Conservation (phyloP, 2,329 filamentous ascomycete species). For the Penicillium concentricum region DNA sequence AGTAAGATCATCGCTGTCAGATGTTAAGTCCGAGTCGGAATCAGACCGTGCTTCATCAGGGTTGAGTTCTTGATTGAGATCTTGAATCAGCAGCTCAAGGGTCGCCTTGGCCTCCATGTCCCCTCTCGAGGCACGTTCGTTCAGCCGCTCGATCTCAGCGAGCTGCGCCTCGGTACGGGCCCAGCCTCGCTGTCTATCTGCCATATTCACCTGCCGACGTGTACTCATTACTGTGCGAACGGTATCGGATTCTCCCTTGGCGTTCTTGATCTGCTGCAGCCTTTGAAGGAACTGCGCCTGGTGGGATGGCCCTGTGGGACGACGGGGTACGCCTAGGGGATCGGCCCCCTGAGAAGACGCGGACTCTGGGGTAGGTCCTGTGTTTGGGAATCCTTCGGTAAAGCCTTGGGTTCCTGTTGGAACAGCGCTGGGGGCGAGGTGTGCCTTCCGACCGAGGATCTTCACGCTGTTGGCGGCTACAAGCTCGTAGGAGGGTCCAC, state of each 20-base stretch:
- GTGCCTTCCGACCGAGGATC: conserved; percentile 65
- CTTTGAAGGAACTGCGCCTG: conserved; percentile 62
- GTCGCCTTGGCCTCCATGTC: conserved; percentile 36
- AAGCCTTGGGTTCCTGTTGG: conserved; percentile 6
- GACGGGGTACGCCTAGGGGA: conserved; percentile 18
- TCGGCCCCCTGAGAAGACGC: conserved; percentile 1
- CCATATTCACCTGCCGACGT: conserved; percentile 33
- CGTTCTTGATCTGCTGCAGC: conserved; percentile 63
- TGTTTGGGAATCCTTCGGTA: neutral
- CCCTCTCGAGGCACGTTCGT: conserved; percentile 36
- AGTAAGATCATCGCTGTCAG: conserved; percentile 1
- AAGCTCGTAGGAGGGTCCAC: conserved; percentile 60
- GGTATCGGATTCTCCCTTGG: conserved; percentile 63
- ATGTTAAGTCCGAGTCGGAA: neutral
- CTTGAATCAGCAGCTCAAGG: conserved; percentile 32
- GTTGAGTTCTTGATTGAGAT: neutral
- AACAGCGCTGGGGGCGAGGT: conserved; percentile 52
- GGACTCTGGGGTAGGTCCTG: neutral
- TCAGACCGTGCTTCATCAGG: conserved; percentile 5
- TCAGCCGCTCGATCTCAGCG: conserved; percentile 37
- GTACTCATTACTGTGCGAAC: conserved; percentile 60
- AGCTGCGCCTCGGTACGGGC: conserved; percentile 39
- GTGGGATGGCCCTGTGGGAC: conserved; percentile 35
- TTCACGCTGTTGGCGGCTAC: conserved; percentile 69
- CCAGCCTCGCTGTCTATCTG: conserved; percentile 36